Evolutionary conservation across 1,284 basidiomycete species (phyloP).

Genomic region (Leccinum ponderosum): DNA sequence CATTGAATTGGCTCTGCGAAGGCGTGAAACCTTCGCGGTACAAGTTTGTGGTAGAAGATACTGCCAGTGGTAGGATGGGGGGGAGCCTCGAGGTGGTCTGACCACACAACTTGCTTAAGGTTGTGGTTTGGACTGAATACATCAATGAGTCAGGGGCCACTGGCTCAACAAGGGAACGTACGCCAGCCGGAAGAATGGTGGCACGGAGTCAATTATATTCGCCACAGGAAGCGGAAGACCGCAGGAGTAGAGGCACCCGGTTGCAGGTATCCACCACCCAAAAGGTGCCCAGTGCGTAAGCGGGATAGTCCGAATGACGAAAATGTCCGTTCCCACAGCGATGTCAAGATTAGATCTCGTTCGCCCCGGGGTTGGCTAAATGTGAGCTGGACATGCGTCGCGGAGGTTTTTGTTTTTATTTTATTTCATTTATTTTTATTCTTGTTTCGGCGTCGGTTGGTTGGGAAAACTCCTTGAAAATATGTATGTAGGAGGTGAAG

Average conservation of each 20-base stretch:
- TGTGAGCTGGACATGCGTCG: background rate
- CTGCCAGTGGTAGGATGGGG: background rate
- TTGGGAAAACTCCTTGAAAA: slow-evolving; percentile 9
- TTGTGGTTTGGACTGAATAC: slow-evolving; percentile 8
- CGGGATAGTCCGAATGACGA: slow-evolving; percentile 26
- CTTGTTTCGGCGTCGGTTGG: slow-evolving; percentile 3
- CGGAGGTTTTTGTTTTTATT: background rate
- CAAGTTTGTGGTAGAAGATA: background rate
- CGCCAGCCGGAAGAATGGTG: slow-evolving; percentile 17
- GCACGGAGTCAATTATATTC: slow-evolving; percentile 19
- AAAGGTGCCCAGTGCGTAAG: background rate
- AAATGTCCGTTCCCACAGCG: slow-evolving; percentile 28
- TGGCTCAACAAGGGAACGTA: background rate
- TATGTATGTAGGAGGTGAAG: background rate
- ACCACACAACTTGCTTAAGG: slow-evolving; percentile 2
- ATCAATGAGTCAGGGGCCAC: slow-evolving; percentile 16
- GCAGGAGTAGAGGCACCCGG: slow-evolving; percentile 15
- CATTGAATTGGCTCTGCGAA: slow-evolving; percentile 23
- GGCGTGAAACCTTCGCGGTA: slow-evolving; percentile 31
- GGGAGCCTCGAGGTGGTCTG: slow-evolving; percentile 14
- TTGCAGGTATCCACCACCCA: slow-evolving; percentile 11
- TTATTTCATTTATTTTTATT: background rate
- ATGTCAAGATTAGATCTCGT: slow-evolving; percentile 27
- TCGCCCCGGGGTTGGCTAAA: background rate
- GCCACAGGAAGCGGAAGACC: slow-evolving; percentile 32